These are phyloP conservation scores for Entomophthora muscae DNA, from an alignment of 371 early-diverging fungal species.

Conservation along the genomic window DNA sequence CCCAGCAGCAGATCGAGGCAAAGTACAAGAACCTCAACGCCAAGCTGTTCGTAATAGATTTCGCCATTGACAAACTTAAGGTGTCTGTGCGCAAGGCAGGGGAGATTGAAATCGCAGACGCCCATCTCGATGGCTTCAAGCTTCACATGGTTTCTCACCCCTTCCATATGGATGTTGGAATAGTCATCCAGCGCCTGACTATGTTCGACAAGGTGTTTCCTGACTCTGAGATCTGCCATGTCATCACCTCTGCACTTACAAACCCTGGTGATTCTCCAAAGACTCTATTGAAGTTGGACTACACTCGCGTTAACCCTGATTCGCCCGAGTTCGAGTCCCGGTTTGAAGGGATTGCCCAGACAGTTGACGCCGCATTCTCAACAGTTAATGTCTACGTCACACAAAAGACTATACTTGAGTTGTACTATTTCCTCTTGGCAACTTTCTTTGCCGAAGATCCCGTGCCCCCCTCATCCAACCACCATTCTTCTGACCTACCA, in stretches of 20 bases:
- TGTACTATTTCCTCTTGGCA: slow-evolving; percentile 70
- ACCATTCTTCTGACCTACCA: slow-evolving; percentile 8
- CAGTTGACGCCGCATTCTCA: slow-evolving; percentile 65
- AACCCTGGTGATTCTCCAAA: slow-evolving; percentile 18
- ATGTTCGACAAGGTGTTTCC: slow-evolving; percentile 54
- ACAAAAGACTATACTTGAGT: slow-evolving; percentile 60
- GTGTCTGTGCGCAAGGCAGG: slow-evolving; percentile 37
- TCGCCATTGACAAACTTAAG: slow-evolving; percentile 51
- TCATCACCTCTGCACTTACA: slow-evolving; percentile 34
- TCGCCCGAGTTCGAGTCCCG: slow-evolving; percentile 57
- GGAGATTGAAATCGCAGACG: slow-evolving; percentile 40
- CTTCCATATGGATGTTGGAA: slow-evolving; percentile 48
- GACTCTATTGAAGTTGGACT: slow-evolving; percentile 51
- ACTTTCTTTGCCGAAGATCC: slow-evolving; percentile 37
- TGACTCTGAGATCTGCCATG: slow-evolving; percentile 37
- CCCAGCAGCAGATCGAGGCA: slow-evolving; percentile 8
- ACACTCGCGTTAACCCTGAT: slow-evolving; percentile 44
- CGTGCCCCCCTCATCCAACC: slow-evolving; percentile 9
- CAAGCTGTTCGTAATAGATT: slow-evolving; percentile 40
- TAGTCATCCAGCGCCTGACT: slow-evolving; percentile 51
- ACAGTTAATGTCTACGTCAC: slow-evolving; percentile 68
- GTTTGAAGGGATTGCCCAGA: slow-evolving; percentile 63
- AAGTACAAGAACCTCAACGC: slow-evolving; percentile 17
- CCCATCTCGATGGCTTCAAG: slow-evolving; percentile 49
- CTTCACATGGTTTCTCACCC: slow-evolving; percentile 49